These are phyloP conservation scores for Coniochaeta pulveracea DNA, from an alignment of 2,329 filamentous ascomycete species.

Conservation along the genomic window DNA sequence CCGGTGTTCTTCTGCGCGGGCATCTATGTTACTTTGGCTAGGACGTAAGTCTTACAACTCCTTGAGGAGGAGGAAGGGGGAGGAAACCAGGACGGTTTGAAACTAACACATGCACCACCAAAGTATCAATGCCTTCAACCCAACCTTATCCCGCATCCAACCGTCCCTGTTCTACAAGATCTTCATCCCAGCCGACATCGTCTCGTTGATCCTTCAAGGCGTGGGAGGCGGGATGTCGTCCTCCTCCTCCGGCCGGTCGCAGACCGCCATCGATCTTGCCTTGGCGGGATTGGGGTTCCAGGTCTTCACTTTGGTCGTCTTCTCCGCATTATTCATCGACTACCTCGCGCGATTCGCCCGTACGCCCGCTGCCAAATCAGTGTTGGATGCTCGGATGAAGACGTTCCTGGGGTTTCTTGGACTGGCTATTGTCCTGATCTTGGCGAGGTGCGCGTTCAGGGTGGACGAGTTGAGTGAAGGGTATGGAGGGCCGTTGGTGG, in stretches of 20 bases:
- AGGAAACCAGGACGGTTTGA: too few species aligned
- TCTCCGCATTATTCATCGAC: slow-evolving; percentile 27
- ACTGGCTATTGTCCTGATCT: slow-evolving; percentile 41
- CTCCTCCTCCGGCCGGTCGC: slow-evolving; percentile 21
- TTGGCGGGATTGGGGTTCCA: slow-evolving; percentile 40
- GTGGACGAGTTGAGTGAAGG: slow-evolving; percentile 47
- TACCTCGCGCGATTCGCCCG: slow-evolving; percentile 23
- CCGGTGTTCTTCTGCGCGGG: slow-evolving; percentile 49
- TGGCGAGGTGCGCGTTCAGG: slow-evolving; percentile 45
- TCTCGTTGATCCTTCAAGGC: slow-evolving; percentile 40
- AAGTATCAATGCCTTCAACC: slow-evolving; percentile 17
- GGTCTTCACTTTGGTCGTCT: slow-evolving; percentile 33
- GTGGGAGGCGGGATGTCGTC: slow-evolving; percentile 34
- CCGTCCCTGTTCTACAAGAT: slow-evolving; percentile 20
- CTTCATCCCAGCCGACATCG: slow-evolving; percentile 36
- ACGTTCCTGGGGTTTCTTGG: slow-evolving; percentile 39
- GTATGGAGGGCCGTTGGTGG: slow-evolving; percentile 38
- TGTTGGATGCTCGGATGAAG: slow-evolving; percentile 21
- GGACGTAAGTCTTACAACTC: slow-evolving; percentile 16
- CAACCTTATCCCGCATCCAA: slow-evolving; percentile 12
- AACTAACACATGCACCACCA: not conserved
- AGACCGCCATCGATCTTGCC: slow-evolving; percentile 33
- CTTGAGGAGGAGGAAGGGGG: too few species aligned
- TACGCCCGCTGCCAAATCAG: slow-evolving; percentile 4
- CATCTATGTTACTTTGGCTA: slow-evolving; percentile 53